Base-by-base conservation (phyloP, 768 basidiomycete genomes). In the Panus rudis region DNA sequence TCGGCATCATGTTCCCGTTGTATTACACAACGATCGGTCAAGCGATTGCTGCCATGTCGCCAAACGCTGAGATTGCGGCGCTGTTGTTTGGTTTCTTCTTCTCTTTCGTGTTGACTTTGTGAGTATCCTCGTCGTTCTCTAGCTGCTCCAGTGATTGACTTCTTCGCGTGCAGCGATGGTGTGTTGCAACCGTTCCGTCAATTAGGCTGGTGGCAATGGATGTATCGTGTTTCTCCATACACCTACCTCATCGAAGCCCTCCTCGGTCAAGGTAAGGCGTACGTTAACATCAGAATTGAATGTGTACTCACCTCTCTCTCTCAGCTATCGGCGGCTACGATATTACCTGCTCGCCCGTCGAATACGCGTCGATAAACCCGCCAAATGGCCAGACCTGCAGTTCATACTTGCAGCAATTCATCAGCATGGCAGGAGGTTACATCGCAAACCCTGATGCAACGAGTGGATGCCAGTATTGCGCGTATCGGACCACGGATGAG, bases 341-440 rank as follows among this genome's bases (percentile, higher is more conserved):
- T 1, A 67, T 84, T 37, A 64, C 60, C 13, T 92, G 91, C 57
- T 59, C 80, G 0, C n/a, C 60, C 0, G 59, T 68, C 39, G 91
- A 92, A 57, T 66, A 76, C n/a, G 73, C 79, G 3, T 66, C 65
- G 1, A 55, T 92, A 48, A 54, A 56, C 2, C 69, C 74, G 3
- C 72, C 75, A 1, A 44, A 54, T 0, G 72, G 71, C 4, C 63
- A 64, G 46, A 67, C 73, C 0, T 82, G 79, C 56, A 58, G 52
- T 11, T 51, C 61, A 11, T 81, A 74, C 58, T 58, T 76, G 40
- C 42, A 50, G 2, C 44, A 63, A 6, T 82, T 65, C 55, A 67
- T 76, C 31, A 25, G 47, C 12, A 38, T 42, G 4, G 52, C 61
- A 12, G 71, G 76, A 1, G 78, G 78, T 2, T 77, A 76, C 53